Percentiles rank a stretch among this genome's conserved stretches.
phyloP scores from a whole-genome alignment of 1,284 basidiomycete genomes.

The Limonomyces culmigenus region DNA sequence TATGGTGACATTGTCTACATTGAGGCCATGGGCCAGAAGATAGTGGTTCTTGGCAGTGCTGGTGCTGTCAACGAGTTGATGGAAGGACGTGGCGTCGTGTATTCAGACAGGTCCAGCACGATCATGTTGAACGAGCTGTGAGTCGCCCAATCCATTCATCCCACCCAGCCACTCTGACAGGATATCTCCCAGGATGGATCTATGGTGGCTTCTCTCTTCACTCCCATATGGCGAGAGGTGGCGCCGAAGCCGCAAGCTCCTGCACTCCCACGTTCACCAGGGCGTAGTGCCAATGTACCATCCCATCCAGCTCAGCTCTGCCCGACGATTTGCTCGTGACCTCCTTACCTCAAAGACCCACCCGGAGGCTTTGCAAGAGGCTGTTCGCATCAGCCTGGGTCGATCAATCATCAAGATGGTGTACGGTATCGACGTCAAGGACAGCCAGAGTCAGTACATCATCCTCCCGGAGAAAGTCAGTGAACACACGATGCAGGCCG shows the following conservation, averaged over 20 bases:
- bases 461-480: slow-evolving; percentile 19
- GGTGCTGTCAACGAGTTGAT: slow-evolving; percentile 16
- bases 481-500: slow-evolving; percentile 7
- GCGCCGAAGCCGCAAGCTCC: slow-evolving; percentile 29
- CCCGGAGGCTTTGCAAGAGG: too few relatives aligned
- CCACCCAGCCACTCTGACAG: not conserved
- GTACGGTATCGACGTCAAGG: slow-evolving; percentile 10
- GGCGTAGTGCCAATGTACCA: slow-evolving; percentile 18
- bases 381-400: slow-evolving; percentile 20
- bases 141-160: not conserved
- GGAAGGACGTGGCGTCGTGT: slow-evolving; percentile 7
- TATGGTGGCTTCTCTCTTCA: slow-evolving; percentile 32
- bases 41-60: slow-evolving; percentile 14
- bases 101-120: not conserved
- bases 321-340: slow-evolving; percentile 19
- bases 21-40: slow-evolving; percentile 14
- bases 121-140: slow-evolving; percentile 1
- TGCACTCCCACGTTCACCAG: slow-evolving; percentile 26
- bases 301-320: slow-evolving; percentile 21
- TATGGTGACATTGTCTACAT: slow-evolving; percentile 18
- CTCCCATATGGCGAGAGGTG: slow-evolving; percentile 34
- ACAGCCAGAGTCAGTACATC: slow-evolving; percentile 18
- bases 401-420: slow-evolving; percentile 22
- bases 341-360: too few relatives aligned
- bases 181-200: slow-evolving; percentile 25